Percentiles rank a stretch among this genome's conserved stretches.
These are phyloP conservation scores for Pythium rhizo-oryzae DNA, from an alignment of 352 stramenopile genomes.

Conservation along the genomic window DNA sequence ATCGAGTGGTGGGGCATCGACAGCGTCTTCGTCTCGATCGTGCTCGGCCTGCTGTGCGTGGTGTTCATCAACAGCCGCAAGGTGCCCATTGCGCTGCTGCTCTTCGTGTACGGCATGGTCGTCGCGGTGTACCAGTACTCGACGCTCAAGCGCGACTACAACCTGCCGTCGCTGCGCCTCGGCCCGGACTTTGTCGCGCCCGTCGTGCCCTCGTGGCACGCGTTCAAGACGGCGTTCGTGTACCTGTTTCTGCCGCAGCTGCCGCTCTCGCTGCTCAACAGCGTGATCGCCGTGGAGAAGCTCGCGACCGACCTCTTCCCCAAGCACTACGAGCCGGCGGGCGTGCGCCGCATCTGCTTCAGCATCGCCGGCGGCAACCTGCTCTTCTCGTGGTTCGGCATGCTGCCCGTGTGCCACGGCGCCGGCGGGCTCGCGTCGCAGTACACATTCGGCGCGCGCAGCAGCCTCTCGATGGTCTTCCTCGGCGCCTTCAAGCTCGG, in stretches of 20 bases:
- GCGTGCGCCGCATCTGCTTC: slow-evolving; percentile 70
- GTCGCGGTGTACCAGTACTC: slow-evolving; percentile 66
- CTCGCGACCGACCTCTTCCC: slow-evolving; percentile 90
- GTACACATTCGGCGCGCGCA: slow-evolving; percentile 91
- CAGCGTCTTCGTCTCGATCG: slow-evolving; percentile 62
- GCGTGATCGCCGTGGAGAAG: slow-evolving; percentile 90
- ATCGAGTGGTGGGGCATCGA: slow-evolving; percentile 69
- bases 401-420: slow-evolving; percentile 93
- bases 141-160: slow-evolving; percentile 46
- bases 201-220: slow-evolving; percentile 49
- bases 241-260: slow-evolving; percentile 91
- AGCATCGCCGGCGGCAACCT: slow-evolving; percentile 81
- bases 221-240: slow-evolving; percentile 79
- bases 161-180: slow-evolving; percentile 51
- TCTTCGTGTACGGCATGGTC: slow-evolving; percentile 76
- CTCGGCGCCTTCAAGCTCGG: slow-evolving; percentile 90
- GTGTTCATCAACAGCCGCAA: slow-evolving; percentile 60
- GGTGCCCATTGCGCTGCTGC: slow-evolving; percentile 62
- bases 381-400: slow-evolving; percentile 87
- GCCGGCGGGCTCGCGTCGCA: slow-evolving; percentile 92
- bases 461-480: slow-evolving; percentile 90
- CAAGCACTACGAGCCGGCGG: slow-evolving; percentile 59
- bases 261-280: slow-evolving; percentile 92
- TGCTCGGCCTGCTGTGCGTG: slow-evolving; percentile 78
- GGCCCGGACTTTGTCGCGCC: slow-evolving; percentile 64